A percentile compares a stretch with the other conserved stretches of the same genome.
Conservation (phyloP, 1,284 basidiomycete genomes). For the Tetrapyrgos nigripes region DNA sequence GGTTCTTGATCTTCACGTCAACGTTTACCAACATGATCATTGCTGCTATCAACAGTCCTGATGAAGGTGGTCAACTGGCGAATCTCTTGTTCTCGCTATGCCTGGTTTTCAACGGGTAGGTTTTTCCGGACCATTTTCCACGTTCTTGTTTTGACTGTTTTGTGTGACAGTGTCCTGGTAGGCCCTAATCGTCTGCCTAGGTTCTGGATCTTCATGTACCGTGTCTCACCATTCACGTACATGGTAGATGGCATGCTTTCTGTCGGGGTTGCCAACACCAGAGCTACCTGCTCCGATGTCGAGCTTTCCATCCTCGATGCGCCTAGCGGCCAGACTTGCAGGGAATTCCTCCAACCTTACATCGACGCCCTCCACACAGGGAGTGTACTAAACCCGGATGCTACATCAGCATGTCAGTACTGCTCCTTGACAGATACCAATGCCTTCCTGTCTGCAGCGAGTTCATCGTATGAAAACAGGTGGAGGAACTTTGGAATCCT, state of each 20-base stretch:
- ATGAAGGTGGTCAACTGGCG: constrained; percentile 24
- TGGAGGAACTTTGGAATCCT: constrained; percentile 74
- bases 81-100: constrained; percentile 36
- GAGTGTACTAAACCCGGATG: constrained; percentile 69
- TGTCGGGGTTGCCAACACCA: constrained; percentile 31
- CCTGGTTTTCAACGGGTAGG: constrained; percentile 51
- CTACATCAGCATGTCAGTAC: constrained; percentile 59
- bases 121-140: constrained; percentile 17
- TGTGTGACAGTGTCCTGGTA: constrained; percentile 55
- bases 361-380: constrained; percentile 58
- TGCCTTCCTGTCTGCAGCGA: constrained; percentile 50
- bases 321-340: constrained; percentile 68
- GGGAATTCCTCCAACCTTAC: constrained; percentile 61
- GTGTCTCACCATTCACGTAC: constrained; percentile 78
- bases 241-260: constrained; percentile 51
- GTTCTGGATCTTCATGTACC: constrained; percentile 72
- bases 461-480: constrained; percentile 48
- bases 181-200: constrained; percentile 58
- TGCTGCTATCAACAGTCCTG: constrained; percentile 42
- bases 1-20: constrained; percentile 17
- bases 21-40: constrained; percentile 19
- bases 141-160: constrained; percentile 14
- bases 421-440: constrained; percentile 61
- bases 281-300: constrained; percentile 41
- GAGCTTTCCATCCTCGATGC: constrained; percentile 57